These are phyloP conservation scores for Glycine latifolia DNA, from an alignment of 306 rosid genomes.

Conservation along the genomic window DNA sequence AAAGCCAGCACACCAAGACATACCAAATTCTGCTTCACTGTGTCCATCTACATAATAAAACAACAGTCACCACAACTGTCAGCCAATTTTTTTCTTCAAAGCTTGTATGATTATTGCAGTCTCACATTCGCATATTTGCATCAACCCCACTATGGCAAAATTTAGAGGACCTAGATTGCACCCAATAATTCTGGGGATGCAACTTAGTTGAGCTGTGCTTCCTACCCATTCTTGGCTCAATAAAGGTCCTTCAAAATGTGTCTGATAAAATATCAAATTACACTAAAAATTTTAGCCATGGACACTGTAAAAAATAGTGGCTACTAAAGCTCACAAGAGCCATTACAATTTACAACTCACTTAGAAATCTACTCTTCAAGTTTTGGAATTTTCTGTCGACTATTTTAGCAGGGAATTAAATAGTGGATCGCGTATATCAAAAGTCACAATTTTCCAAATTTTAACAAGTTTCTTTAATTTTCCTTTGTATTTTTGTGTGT, in stretches of 20 bases:
- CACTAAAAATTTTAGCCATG: background rate
- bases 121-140: constrained; percentile 16
- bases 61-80: constrained; percentile 24
- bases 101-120: background rate
- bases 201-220: background rate
- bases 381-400: background rate
- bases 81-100: constrained; percentile 17
- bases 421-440: background rate
- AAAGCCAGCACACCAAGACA: constrained; percentile 98
- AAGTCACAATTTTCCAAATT: background rate
- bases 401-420: background rate
- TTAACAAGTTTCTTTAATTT: constrained; percentile 5
- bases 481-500: constrained; percentile 4
- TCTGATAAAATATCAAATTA: constrained; percentile 16
- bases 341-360: background rate
- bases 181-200: background rate
- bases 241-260: background rate
- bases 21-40: constrained; percentile 93
- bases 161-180: background rate
- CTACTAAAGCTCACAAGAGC: background rate
- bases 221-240: constrained; percentile 14
- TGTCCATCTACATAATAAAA: constrained; percentile 75
- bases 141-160: background rate
- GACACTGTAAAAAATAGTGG: background rate
- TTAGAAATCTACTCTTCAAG: constrained; percentile 15